Base-by-base conservation (phyloP, 208 protist genomes). In the Acanthamoeba castellanii region DNA sequence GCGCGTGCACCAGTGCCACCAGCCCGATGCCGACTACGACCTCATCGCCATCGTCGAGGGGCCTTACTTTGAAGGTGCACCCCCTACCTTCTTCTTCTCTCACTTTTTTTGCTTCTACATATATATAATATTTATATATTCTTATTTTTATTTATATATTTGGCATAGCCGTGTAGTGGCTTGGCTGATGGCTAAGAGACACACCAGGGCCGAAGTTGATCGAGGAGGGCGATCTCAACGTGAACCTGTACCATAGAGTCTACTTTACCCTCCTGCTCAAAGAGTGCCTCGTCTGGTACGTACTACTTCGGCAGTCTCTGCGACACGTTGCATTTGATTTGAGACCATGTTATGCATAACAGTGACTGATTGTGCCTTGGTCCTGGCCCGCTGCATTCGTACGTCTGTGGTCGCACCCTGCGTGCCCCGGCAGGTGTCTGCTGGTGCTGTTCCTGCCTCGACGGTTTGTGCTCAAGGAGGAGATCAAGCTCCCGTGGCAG, bases 11-110 rank as follows among this genome's bases (percentile, higher is more conserved):
- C 25, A 34, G 11, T 25, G 14, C 55, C 11, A 42, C 85, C 30
- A 22, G 32, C 57, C 85, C 59, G 52, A 64, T 32, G 52, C 85
- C 57, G 85, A 91, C 85, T 70, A 72, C 85, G 85, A 91, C 85
- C 52, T 91, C 32, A 72, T 91, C 9, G 47, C 55, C 85, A 47
- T 91, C 47, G 85, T 91, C 25, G 52, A 64, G 25, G 85, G 85
- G 25, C 55, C 27, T 3, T 91, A 91, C 57, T 91, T 55, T 25
- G 55, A 91, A 47, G 85, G 85, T 27, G 16, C 74, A 0, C 59
- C 59, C 59, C 37, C 37, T 42, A 42, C 37, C 37, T 42, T 42
- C 61, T 22, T 22, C 61, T 68, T 7, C 52, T 59, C 50, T 13
- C 8, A 55, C 2, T 1, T 50, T 74, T 74, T n/a, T 55, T 85